Percentiles rank a stretch among this genome's conserved stretches.
phyloP scores from a whole-genome alignment of 352 stramenopile genomes.

The Globisporangium iwayamae region DNA sequence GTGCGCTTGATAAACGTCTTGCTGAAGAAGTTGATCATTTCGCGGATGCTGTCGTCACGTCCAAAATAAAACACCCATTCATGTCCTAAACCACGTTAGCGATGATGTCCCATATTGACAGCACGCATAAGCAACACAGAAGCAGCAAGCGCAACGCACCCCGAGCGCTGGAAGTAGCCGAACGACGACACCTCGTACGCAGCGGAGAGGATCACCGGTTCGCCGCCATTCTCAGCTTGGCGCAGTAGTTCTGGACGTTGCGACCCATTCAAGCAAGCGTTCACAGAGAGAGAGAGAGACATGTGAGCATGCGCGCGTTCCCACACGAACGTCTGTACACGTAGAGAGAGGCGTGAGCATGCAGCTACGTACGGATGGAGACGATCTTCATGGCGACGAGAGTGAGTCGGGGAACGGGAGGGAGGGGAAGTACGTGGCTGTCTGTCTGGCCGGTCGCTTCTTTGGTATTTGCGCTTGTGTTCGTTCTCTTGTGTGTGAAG shows the following conservation, averaged over 20 bases:
- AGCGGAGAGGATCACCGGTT: slow-evolving; percentile 65
- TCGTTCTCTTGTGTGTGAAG: not conserved
- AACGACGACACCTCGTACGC: slow-evolving; percentile 80
- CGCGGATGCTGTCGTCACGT: slow-evolving; percentile 74
- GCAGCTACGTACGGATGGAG: slow-evolving; percentile 56
- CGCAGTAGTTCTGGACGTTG: slow-evolving; percentile 53
- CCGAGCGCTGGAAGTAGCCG: slow-evolving; percentile 83
- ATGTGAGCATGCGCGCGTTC: too few species aligned
- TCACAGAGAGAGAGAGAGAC: slow-evolving; percentile 2
- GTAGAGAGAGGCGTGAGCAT: not conserved
- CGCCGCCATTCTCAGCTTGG: slow-evolving; percentile 50
- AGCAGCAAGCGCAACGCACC: slow-evolving; percentile 31
- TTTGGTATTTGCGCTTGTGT: not conserved
- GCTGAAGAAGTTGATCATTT: slow-evolving; percentile 99
- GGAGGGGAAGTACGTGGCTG: not conserved
- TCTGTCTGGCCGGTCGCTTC: not conserved
- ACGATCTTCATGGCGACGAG: slow-evolving; percentile 75
- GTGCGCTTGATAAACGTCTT: slow-evolving; percentile 99
- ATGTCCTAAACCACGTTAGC: not conserved
- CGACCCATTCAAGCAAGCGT: not conserved
- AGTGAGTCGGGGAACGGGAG: not conserved
- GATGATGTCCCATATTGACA: not conserved
- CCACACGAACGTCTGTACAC: not conserved
- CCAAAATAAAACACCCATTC: not conserved
- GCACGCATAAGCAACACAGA: not conserved